phyloP scores from a whole-genome alignment of 768 basidiomycete species.

The Tremella fuciformis region DNA sequence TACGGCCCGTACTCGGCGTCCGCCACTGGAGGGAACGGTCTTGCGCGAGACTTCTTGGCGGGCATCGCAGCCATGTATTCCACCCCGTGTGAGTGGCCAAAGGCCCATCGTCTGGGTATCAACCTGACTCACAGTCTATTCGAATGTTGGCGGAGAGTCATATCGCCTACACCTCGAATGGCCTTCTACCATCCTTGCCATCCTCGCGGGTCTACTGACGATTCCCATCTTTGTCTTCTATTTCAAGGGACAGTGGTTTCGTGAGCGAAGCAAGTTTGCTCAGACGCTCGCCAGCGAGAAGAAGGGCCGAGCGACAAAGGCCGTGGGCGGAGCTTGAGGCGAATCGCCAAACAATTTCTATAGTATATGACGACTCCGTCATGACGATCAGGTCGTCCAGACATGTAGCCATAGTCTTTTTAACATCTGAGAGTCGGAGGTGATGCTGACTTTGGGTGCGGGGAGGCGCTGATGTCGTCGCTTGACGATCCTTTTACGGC shows the following conservation, averaged over 20 bases:
- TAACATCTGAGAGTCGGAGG: too few relatives aligned
- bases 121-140: conserved; percentile 24
- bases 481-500: too few relatives aligned
- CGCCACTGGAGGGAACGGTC: conserved; percentile 47
- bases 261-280: conserved; percentile 35
- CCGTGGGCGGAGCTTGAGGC: background rate
- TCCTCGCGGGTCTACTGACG: conserved; percentile 29
- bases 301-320: conserved; percentile 3
- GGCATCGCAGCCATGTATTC: conserved; percentile 45
- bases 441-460: too few relatives aligned
- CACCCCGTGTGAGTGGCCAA: conserved; percentile 23
- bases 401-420: too few relatives aligned
- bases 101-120: too few relatives aligned
- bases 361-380: too few relatives aligned
- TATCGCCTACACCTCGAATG: conserved; percentile 31
- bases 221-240: conserved; percentile 43
- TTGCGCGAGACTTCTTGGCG: conserved; percentile 45
- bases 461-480: too few relatives aligned
- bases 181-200: conserved; percentile 37
- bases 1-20: conserved; percentile 47
- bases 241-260: conserved; percentile 30
- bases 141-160: conserved; percentile 23
- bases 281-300: conserved; percentile 28
- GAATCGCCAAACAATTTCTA: background rate
- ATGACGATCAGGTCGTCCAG: conserved; percentile 11